Conservation (phyloP, 306 rosid genomes). For the Fragaria iinumae region DNA sequence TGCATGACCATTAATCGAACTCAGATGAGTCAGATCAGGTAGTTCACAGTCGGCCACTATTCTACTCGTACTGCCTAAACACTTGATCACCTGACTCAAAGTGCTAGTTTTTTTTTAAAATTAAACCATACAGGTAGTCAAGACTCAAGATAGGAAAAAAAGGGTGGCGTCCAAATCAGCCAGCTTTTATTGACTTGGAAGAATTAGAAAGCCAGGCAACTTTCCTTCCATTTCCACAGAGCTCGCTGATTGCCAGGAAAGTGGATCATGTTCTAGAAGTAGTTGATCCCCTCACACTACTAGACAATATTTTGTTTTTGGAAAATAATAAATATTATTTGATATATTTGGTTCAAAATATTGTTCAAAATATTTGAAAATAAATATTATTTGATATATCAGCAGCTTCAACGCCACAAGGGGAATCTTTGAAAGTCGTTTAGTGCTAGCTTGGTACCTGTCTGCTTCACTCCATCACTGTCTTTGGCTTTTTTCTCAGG, state of each 20-base stretch:
- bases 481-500: neutral
- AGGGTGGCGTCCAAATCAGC: neutral
- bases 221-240: slow-evolving; percentile 1
- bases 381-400: no score
- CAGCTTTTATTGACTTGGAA: slow-evolving; percentile 18
- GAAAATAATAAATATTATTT: neutral
- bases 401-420: neutral
- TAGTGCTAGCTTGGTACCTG: neutral
- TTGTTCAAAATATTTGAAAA: neutral
- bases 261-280: slow-evolving; percentile 8
- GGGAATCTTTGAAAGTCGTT: slow-evolving; percentile 12
- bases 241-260: slow-evolving; percentile 16
- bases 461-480: neutral
- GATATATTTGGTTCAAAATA: neutral
- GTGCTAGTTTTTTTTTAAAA: no score
- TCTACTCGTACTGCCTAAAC: no score
- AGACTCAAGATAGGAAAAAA: neutral
- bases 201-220: neutral
- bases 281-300: neutral
- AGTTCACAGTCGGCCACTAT: no score
- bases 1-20: no score
- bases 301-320: no score
- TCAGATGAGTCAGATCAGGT: no score
- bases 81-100: no score
- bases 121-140: neutral